Conservation (phyloP, 31 red algal species). For the Endocladia muricata region DNA sequence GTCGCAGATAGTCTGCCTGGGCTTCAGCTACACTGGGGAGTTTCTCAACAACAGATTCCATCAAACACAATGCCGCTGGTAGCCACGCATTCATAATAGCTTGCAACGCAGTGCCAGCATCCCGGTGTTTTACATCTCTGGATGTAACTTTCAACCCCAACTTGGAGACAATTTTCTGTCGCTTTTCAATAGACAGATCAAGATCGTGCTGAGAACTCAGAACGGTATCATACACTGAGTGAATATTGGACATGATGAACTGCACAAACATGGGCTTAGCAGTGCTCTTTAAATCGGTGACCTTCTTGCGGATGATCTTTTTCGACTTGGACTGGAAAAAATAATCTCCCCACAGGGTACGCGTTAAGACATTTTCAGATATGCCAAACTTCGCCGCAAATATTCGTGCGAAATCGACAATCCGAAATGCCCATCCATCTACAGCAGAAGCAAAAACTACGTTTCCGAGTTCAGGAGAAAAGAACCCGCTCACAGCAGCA, state of each 20-base stretch:
- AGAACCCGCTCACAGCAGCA: conserved; percentile 50
- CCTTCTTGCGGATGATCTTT: conserved; percentile 53
- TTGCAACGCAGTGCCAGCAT: conserved; percentile 70
- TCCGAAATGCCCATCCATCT: conserved; percentile 96
- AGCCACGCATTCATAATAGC: conserved; percentile 93
- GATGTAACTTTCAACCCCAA: conserved; percentile 63
- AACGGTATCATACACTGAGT: conserved; percentile 69
- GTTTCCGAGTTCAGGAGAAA: conserved; percentile 86
- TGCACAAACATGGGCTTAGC: conserved; percentile 91
- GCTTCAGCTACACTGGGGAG: conserved; percentile 69
- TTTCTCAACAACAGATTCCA: conserved; percentile 74
- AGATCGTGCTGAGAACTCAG: conserved; percentile 46
- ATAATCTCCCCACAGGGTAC: conserved; percentile 92
- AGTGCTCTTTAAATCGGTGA: conserved; percentile 21
- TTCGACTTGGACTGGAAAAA: conserved; percentile 78
- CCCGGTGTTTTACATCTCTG: conserved; percentile 84
- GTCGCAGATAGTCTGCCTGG: conserved; percentile 38
- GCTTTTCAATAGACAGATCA: conserved; percentile 48
- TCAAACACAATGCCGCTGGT: conserved; percentile 66
- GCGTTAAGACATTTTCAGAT: conserved; percentile 45
- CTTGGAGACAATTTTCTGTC: conserved; percentile 60
- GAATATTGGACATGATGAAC: conserved; percentile 84
- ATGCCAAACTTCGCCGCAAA: conserved; percentile 78
- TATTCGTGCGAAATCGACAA: conserved; percentile 76
- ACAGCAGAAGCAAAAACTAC: conserved; percentile 89